Evolutionary conservation across 352 stramenopile genomes (phyloP).

Genomic region (Pythium myriotylum): DNA sequence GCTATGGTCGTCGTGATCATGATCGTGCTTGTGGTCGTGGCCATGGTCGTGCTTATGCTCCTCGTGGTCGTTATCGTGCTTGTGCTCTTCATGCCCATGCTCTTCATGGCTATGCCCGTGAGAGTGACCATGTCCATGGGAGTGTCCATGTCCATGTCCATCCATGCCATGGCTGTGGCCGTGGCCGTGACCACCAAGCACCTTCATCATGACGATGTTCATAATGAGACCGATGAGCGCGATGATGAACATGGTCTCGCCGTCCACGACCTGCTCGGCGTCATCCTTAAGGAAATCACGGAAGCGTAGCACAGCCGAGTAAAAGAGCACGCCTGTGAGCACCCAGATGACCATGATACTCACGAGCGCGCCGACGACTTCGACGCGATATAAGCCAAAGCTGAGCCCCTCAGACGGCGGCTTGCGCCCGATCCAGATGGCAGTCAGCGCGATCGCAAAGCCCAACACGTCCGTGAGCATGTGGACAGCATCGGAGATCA

Average conservation of each 20-base stretch:
- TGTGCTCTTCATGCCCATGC: constrained; percentile 29
- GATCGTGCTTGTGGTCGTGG: constrained; percentile 34
- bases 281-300: constrained; percentile 71
- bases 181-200: constrained; percentile 70
- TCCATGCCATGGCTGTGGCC: constrained; percentile 35
- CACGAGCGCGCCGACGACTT: constrained; percentile 95
- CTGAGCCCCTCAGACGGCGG: constrained; percentile 67
- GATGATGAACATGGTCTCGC: constrained; percentile 96
- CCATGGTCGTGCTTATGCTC: constrained; percentile 28
- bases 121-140: constrained; percentile 17
- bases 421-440: constrained; percentile 61
- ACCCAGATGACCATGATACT: constrained; percentile 95
- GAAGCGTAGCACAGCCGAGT: constrained; percentile 90
- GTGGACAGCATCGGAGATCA: constrained; percentile 91
- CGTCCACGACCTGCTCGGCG: constrained; percentile 89
- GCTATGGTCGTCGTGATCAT: constrained; percentile 20
- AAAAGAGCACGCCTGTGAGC: constrained; percentile 93
- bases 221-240: constrained; percentile 94
- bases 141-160: constrained; percentile 20
- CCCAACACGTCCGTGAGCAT: constrained; percentile 72
- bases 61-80: constrained; percentile 6
- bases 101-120: constrained; percentile 32
- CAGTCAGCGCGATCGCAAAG: constrained; percentile 82
- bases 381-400: constrained; percentile 95
- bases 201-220: constrained; percentile 94